phyloP scores from a whole-genome alignment of 2,329 filamentous ascomycete genomes.

The Pseudophaeomoniella oleicola region DNA sequence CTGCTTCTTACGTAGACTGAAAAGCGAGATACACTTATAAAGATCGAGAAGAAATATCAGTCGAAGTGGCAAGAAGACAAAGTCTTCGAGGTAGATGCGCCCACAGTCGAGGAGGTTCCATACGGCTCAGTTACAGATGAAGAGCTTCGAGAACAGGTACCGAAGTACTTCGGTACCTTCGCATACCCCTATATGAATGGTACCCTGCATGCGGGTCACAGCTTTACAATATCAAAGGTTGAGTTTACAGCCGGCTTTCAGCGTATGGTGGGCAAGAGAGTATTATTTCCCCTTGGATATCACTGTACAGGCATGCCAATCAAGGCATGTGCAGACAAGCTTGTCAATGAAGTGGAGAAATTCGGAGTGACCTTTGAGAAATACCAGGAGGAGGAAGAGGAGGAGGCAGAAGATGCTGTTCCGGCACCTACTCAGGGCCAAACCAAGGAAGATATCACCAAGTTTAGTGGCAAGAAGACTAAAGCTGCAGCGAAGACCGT shows the following conservation, averaged over 20 bases:
- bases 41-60: constrained; percentile 86
- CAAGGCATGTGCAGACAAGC: constrained; percentile 92
- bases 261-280: constrained; percentile 77
- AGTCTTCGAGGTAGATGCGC: constrained; percentile 78
- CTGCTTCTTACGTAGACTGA: constrained; percentile 48
- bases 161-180: constrained; percentile 82
- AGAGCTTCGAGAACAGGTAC: constrained; percentile 64
- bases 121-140: constrained; percentile 57
- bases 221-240: constrained; percentile 81
- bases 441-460: constrained; percentile 68
- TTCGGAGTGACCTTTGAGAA: constrained; percentile 78
- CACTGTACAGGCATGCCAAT: constrained; percentile 97
- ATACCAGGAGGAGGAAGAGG: constrained; percentile 49
- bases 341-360: constrained; percentile 72
- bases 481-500: constrained; percentile 82
- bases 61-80: constrained; percentile 61
- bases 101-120: constrained; percentile 62
- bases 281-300: constrained; percentile 83
- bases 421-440: constrained; percentile 48
- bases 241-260: constrained; percentile 82
- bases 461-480: constrained; percentile 84
- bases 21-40: constrained; percentile 70
- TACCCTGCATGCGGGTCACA: constrained; percentile 77
- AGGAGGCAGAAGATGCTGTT: constrained; percentile 29
- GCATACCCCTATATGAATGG: constrained; percentile 77